Evolutionary conservation across 331 rosid species (phyloP).

Genomic region (Malus hybrid): DNA sequence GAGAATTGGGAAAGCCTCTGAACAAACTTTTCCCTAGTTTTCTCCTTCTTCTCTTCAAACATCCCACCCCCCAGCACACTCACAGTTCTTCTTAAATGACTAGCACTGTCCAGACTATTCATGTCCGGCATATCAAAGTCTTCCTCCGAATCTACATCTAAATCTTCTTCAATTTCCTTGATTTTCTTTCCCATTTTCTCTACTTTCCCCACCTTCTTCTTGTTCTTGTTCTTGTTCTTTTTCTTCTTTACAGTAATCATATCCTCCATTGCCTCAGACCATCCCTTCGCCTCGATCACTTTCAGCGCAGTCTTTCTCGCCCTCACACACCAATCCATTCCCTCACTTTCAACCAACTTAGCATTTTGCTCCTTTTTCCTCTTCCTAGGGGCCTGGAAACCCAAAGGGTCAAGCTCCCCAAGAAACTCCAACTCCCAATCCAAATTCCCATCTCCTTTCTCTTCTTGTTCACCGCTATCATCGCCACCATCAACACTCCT

Average conservation of each 20-base stretch:
- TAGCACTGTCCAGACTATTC: slow-evolving; percentile 15
- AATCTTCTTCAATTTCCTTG: slow-evolving; percentile 26
- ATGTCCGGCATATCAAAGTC: slow-evolving; percentile 19
- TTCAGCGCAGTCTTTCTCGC: slow-evolving; percentile 70
- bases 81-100: slow-evolving; percentile 40
- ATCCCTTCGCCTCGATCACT: slow-evolving; percentile 60
- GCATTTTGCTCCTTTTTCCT: slow-evolving; percentile 38
- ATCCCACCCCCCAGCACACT: slow-evolving; percentile 51
- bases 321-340: slow-evolving; percentile 84
- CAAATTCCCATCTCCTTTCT: slow-evolving; percentile 12
- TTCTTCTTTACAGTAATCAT: slow-evolving; percentile 43
- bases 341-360: slow-evolving; percentile 42
- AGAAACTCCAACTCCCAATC: slow-evolving; percentile 72
- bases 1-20: slow-evolving; percentile 62
- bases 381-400: slow-evolving; percentile 55
- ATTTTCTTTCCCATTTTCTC: slow-evolving; percentile 30
- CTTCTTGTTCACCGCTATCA: slow-evolving; percentile 23
- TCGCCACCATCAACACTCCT: slow-evolving; percentile 13
- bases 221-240: slow-evolving; percentile 45
- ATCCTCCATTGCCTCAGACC: slow-evolving; percentile 44
- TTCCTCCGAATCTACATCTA: slow-evolving; percentile 34
- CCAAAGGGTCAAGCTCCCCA: slow-evolving; percentile 61
- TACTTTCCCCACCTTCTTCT: slow-evolving; percentile 36
- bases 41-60: slow-evolving; percentile 54
- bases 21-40: slow-evolving; percentile 50